A percentile compares a stretch with the other conserved stretches of the same genome.
phyloP scores from a whole-genome alignment of 331 rosid species.

The Erythrophleum ivorense region DNA sequence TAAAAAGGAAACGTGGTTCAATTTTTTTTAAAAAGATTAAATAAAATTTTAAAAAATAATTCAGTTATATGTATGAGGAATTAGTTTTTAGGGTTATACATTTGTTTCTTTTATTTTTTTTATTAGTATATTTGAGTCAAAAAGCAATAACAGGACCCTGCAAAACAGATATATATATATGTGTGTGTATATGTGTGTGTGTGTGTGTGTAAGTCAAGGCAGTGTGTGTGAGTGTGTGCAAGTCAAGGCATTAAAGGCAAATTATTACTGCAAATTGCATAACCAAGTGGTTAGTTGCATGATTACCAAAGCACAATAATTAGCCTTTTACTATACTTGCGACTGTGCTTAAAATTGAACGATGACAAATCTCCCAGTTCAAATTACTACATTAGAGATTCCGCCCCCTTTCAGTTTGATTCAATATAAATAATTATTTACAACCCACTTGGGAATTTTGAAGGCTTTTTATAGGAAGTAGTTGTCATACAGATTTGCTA shows the following conservation, averaged over 20 bases:
- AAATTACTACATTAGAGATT: not conserved
- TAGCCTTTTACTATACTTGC: not conserved
- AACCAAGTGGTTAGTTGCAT: conserved; percentile 40
- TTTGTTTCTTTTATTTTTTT: too few relatives aligned
- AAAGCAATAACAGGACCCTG: too few relatives aligned
- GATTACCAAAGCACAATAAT: conserved; percentile 24
- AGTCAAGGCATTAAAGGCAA: conserved; percentile 18
- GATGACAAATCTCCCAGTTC: conserved; percentile 10
- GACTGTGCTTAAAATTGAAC: not conserved
- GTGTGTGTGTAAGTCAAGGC: too few relatives aligned
- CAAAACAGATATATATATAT: not conserved
- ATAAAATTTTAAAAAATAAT: too few relatives aligned
- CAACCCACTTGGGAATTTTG: conserved; percentile 27
- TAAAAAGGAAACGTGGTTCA: too few relatives aligned
- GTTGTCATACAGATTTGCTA: not conserved
- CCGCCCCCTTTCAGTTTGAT: conserved; percentile 8
- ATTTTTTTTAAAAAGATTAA: too few relatives aligned
- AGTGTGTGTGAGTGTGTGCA: too few relatives aligned
- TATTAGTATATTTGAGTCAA: too few relatives aligned
- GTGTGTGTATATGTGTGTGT: too few relatives aligned
- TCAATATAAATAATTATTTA: conserved; percentile 7
- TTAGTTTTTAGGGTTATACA: too few relatives aligned
- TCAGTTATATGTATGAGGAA: too few relatives aligned
- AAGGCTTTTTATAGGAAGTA: not conserved
- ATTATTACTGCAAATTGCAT: conserved; percentile 24